phyloP scores from a whole-genome alignment of 495 filamentous ascomycete genomes.

The Rhizodiscina lignyota region DNA sequence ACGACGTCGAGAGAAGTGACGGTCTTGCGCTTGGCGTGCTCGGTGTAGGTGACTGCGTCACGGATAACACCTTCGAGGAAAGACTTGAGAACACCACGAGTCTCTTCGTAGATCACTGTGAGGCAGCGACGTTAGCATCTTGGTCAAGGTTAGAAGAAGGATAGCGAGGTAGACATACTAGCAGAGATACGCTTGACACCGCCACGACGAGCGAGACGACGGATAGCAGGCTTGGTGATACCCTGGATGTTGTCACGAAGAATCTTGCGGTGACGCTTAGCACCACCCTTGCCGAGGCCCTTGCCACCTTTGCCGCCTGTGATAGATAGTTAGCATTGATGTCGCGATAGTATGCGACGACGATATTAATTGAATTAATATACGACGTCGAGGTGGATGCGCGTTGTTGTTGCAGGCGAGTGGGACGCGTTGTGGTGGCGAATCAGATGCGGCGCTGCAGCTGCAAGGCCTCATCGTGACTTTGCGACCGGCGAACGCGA shows the following conservation, averaged over 20 bases:
- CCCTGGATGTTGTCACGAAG: conserved; percentile 98
- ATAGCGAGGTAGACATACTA: conserved; percentile 18
- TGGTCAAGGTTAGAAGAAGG: not conserved
- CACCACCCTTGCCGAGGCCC: conserved; percentile 76
- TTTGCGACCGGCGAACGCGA: not conserved
- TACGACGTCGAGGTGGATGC: not conserved
- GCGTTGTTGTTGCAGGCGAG: not conserved
- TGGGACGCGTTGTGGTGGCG: conserved; percentile 6
- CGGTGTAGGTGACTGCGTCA: conserved; percentile 95
- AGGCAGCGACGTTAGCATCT: conserved; percentile 6
- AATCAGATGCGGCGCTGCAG: conserved; percentile 8
- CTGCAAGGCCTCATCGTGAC: not conserved
- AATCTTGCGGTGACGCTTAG: conserved; percentile 99
- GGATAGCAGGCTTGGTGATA: conserved; percentile 58
- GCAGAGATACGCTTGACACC: conserved; percentile 53
- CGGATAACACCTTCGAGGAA: conserved; percentile 58
- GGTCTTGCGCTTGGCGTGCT: conserved; percentile 96
- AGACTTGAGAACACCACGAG: conserved; percentile 48
- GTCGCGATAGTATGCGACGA: conserved; percentile 1
- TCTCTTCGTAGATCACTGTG: conserved; percentile 53
- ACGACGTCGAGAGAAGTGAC: conserved; percentile 92
- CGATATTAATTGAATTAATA: not conserved
- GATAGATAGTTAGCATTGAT: conserved; percentile 14
- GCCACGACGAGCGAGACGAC: conserved; percentile 45
- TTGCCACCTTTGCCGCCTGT: conserved; percentile 51